Base-by-base conservation (phyloP, 106 monocot genomes). In the Dendrobium officinale region DNA sequence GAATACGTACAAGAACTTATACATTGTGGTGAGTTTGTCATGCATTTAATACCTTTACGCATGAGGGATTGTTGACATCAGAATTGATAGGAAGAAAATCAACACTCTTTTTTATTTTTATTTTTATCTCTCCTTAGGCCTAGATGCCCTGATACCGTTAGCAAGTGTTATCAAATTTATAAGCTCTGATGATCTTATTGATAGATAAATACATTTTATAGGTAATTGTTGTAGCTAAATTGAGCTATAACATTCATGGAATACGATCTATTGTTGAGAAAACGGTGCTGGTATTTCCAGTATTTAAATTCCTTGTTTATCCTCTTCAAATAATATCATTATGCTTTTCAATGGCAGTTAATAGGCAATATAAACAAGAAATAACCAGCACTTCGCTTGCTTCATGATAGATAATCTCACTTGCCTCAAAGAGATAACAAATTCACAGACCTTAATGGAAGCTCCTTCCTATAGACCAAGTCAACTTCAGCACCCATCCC, bases 401-500 rank as follows among this genome's bases (percentile, higher is more conserved):
- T 37, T 37, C 33, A 31, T 70, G 27, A 31, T 11, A 70, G 70
- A 70, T 64, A 70, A 70, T 33, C 33, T 31, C 10, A 70, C 15
- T 31, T 37, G 70, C 33, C 20, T 70, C 27, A 7, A 6, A 74
- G 6, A 43, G 20, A 51, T 64, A 58, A 82, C 3, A 82, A 68
- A 48, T 61, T 0, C 43, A 72, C 80, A 70, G 61, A 99, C 98
- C 98, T 95, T 81, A 99, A 78, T 31, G 99, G 99, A 83, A 95
- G 90, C 40, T 95, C 95, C 58, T 90, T 99, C 73, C 99, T 85
- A 81, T 99, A 99, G 85, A 93, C 91, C 55, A 99, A 73, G 75
- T 99, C 99, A 55, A 99, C 99, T 78, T 85, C 77, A 47, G 80
- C 91, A 84, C 99, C 99, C 91, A 99, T 83, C 37, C 99, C 99